Evolutionary conservation across 148 eudicot species (phyloP).

Genomic region (Pouteria glomerata): DNA sequence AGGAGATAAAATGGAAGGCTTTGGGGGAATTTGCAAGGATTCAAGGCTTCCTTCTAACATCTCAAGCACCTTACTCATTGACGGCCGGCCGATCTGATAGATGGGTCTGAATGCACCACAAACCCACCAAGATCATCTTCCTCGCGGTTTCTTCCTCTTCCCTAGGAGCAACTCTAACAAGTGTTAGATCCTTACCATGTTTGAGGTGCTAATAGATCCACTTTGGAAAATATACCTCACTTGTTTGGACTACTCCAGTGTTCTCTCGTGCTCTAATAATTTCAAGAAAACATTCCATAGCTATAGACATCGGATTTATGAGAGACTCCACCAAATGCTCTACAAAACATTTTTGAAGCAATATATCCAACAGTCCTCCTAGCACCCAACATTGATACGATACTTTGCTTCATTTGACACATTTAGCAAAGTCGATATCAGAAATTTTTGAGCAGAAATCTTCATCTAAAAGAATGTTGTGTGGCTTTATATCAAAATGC

Average conservation of each 20-base stretch:
- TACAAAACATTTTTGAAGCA: conserved; percentile 1
- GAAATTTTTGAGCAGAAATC: conserved; percentile 27
- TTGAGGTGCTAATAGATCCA: conserved; percentile 26
- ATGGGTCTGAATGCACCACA: conserved; percentile 33
- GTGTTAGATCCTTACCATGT: background rate
- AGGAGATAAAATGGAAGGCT: conserved; percentile 12
- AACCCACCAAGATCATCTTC: conserved; percentile 33
- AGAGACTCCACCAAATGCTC: background rate
- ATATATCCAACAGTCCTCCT: conserved; percentile 28
- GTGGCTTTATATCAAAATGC: conserved; percentile 44
- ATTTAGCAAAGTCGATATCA: conserved; percentile 30
- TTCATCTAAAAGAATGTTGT: conserved; percentile 32
- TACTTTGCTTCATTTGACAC: conserved; percentile 12
- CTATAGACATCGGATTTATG: conserved; percentile 4
- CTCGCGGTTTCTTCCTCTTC: conserved; percentile 12
- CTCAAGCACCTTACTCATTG: conserved; percentile 25
- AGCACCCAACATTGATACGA: conserved; percentile 16
- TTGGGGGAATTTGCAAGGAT: conserved; percentile 16
- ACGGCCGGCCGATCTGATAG: conserved; percentile 22
- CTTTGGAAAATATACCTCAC: background rate
- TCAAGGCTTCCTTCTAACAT: conserved; percentile 27
- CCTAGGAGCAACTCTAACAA: background rate
- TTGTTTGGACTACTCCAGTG: background rate
- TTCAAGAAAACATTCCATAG: conserved; percentile 27
- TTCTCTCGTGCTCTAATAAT: background rate